Evolutionary conservation across 2,329 filamentous ascomycete genomes (phyloP).

Genomic region (Penicillium palitans): DNA sequence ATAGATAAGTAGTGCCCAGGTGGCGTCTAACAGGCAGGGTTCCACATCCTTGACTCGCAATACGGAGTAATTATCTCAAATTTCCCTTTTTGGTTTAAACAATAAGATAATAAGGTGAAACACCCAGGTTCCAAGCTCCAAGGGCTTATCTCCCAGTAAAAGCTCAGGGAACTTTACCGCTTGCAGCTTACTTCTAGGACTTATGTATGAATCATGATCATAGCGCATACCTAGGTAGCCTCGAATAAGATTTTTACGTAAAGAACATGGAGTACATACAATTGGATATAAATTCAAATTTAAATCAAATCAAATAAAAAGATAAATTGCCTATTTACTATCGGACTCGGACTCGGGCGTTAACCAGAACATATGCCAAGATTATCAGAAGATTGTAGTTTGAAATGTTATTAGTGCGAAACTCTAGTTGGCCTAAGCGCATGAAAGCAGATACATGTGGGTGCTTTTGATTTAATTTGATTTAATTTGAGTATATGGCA

Average conservation of each 20-base stretch:
- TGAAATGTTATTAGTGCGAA: conserved; percentile 5
- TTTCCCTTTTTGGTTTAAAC: not conserved
- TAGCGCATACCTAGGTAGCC: not conserved
- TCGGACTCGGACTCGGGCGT: not conserved
- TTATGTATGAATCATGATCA: not conserved
- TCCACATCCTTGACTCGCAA: conserved; percentile 3
- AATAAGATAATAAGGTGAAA: not conserved
- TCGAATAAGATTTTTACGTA: not conserved
- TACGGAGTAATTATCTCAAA: not conserved
- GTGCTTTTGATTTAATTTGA: not conserved
- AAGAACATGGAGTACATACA: not conserved
- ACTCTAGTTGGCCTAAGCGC: conserved; percentile 10
- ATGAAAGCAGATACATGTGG: not conserved
- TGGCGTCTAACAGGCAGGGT: not conserved
- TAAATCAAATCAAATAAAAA: not conserved
- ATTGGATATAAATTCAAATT: not conserved
- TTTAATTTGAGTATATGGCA: not conserved
- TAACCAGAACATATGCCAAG: conserved; percentile 2
- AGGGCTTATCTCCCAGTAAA: not conserved
- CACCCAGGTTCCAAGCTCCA: not conserved
- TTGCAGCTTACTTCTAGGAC: not conserved
- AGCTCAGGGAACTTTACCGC: not conserved
- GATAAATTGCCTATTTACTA: not conserved
- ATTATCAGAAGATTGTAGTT: conserved; percentile 6
- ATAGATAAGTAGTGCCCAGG: conserved; percentile 11